Evolutionary conservation across 2,329 filamentous ascomycete genomes (phyloP).

Genomic region (Curvularia spicifera): DNA sequence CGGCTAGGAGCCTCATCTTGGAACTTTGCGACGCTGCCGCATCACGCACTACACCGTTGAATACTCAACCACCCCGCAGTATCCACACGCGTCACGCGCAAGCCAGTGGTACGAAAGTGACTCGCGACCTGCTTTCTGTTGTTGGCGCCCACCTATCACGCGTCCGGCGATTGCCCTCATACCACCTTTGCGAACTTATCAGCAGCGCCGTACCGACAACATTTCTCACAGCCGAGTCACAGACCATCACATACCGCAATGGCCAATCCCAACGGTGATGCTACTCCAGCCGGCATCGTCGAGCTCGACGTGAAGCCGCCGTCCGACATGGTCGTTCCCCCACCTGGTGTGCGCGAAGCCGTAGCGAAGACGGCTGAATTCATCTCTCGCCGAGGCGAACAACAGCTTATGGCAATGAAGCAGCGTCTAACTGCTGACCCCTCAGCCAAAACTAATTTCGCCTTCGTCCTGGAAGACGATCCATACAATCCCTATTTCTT

Average conservation of each 20-base stretch:
- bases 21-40: constrained; percentile 20
- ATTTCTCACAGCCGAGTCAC: constrained; percentile 19
- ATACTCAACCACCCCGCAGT: constrained; percentile 6
- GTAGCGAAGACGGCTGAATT: constrained; percentile 96
- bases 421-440: constrained; percentile 82
- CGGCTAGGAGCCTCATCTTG: constrained; percentile 9
- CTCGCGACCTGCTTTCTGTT: constrained; percentile 10
- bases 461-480: constrained; percentile 80
- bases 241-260: constrained; percentile 24
- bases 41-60: constrained; percentile 9
- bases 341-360: constrained; percentile 78
- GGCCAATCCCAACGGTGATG: constrained; percentile 40
- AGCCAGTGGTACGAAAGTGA: not conserved
- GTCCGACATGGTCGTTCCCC: constrained; percentile 83
- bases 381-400: constrained; percentile 69
- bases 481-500: constrained; percentile 87
- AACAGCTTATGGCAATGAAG: constrained; percentile 83
- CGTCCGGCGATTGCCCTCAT: not conserved
- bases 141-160: not conserved
- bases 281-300: constrained; percentile 14
- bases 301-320: constrained; percentile 68
- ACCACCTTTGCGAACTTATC: constrained; percentile 8
- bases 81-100: constrained; percentile 15
- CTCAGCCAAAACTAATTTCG: constrained; percentile 77
- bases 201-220: constrained; percentile 14